These are phyloP conservation scores for Solanum chilense DNA, from an alignment of 257 asterid genomes.

Conservation along the genomic window DNA sequence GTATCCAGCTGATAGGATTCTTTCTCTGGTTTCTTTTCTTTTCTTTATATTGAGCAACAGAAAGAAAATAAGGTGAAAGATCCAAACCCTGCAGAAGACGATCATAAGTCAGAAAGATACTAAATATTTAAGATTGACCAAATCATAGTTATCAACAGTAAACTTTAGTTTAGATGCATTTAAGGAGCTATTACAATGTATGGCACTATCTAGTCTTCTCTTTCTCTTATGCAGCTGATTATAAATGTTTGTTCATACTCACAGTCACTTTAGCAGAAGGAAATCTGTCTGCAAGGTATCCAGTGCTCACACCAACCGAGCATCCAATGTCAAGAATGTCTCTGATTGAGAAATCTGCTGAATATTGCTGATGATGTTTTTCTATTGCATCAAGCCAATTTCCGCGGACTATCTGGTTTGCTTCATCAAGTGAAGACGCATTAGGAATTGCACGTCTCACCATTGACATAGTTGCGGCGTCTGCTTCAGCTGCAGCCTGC, in stretches of 20 bases:
- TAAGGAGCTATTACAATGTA: neutral
- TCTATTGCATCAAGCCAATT: constrained; percentile 84
- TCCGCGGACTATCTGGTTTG: constrained; percentile 75
- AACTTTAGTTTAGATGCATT: neutral
- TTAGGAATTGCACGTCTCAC: constrained; percentile 61
- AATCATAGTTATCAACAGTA: neutral
- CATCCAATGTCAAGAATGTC: constrained; percentile 88
- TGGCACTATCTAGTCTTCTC: neutral
- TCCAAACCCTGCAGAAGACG: constrained; percentile 59
- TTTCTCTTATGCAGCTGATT: neutral
- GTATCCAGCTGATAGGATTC: constrained; percentile 55
- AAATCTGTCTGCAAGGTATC: constrained; percentile 56
- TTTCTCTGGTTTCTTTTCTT: constrained; percentile 28
- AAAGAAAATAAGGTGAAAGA: constrained; percentile 79
- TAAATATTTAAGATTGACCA: neutral
- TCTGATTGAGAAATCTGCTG: constrained; percentile 23
- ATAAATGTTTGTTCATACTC: constrained; percentile 5
- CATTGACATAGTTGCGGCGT: constrained; percentile 92
- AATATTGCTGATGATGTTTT: constrained; percentile 46
- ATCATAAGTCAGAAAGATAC: neutral
- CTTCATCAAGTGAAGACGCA: constrained; percentile 81
- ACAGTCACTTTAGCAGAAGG: constrained; percentile 64
- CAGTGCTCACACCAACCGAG: constrained; percentile 89
- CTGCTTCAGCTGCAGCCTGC: constrained; percentile 99
- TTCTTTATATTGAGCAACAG: constrained; percentile 80